These are phyloP conservation scores for Wickerhamiella bombiphila DNA, from an alignment of 805 yeast genomes.

Conservation along the genomic window DNA sequence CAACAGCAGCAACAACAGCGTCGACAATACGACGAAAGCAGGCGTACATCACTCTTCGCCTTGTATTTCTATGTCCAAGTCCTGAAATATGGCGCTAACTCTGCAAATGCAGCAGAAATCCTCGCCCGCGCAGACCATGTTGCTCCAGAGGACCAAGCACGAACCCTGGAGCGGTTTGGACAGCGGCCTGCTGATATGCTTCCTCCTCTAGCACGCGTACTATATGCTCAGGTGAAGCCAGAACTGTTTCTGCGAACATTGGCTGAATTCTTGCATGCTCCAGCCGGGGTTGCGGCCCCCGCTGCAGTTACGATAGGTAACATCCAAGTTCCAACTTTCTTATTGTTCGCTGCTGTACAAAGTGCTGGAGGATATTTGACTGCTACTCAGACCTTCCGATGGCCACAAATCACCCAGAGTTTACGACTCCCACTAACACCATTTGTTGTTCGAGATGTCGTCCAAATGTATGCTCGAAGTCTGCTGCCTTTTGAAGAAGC, in stretches of 20 bases:
- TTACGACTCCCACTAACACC: slow-evolving; percentile 9
- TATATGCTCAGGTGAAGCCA: neutral
- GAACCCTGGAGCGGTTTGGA: slow-evolving; percentile 11
- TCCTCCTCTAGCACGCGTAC: neutral
- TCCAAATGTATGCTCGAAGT: slow-evolving; percentile 12
- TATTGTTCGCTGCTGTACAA: slow-evolving; percentile 13
- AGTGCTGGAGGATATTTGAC: slow-evolving; percentile 10
- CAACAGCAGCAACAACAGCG: neutral
- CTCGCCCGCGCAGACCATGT: slow-evolving; percentile 9
- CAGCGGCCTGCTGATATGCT: neutral
- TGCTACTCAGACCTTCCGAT: slow-evolving; percentile 9
- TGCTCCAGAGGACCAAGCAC: slow-evolving; percentile 6
- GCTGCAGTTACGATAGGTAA: slow-evolving; percentile 6
- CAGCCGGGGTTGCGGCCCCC: slow-evolving; percentile 5
- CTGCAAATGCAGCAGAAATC: slow-evolving; percentile 6
- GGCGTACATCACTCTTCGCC: slow-evolving; percentile 6
- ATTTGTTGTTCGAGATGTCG: slow-evolving; percentile 8
- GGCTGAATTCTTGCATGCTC: neutral
- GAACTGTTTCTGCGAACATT: slow-evolving; percentile 1
- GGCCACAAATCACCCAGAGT: slow-evolving; percentile 10
- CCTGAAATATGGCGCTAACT: slow-evolving; percentile 7
- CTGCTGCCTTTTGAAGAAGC: slow-evolving; percentile 16
- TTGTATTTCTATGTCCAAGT: slow-evolving; percentile 11
- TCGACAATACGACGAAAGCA: neutral
- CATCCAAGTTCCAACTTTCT: slow-evolving; percentile 7